Conservation (phyloP, 768 basidiomycete species). For the Russula olivacea region DNA sequence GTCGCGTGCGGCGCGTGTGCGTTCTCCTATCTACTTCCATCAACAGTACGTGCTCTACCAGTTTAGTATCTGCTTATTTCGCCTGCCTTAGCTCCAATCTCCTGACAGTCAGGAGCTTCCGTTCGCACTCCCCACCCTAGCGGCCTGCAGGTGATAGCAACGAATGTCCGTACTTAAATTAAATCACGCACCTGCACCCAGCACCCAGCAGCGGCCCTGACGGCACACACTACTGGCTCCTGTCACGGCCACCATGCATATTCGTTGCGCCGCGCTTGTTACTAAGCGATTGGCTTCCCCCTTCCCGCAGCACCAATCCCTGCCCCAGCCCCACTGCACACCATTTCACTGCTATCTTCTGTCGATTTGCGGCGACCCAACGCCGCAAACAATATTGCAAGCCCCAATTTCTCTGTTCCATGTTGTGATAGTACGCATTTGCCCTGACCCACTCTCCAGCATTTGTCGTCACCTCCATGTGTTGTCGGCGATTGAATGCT, state of each 20-base stretch:
- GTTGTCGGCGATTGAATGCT: conserved; percentile 18
- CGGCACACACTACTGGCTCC: conserved; percentile 13
- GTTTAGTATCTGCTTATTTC: neutral
- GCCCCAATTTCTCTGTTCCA: neutral
- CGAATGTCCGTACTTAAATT: conserved; percentile 22
- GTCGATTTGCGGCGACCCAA: conserved; percentile 13
- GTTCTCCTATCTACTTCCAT: conserved; percentile 21
- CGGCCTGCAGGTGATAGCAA: conserved; percentile 24
- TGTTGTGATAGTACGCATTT: conserved; percentile 10
- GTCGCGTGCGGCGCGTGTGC: conserved; percentile 7
- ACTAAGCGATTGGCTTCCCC: conserved; percentile 20
- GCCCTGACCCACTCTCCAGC: conserved; percentile 15
- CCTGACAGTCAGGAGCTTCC: conserved; percentile 22
- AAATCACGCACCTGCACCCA: conserved; percentile 19
- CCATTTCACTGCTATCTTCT: conserved; percentile 10
- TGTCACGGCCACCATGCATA: conserved; percentile 22
- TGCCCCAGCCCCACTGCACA: conserved; percentile 14
- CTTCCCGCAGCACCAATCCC: conserved; percentile 7
- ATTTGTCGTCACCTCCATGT: conserved; percentile 13
- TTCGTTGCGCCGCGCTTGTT: conserved; percentile 24
- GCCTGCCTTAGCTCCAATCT: conserved; percentile 7
- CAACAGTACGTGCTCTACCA: conserved; percentile 8
- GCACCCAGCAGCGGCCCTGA: conserved; percentile 20
- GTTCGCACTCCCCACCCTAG: conserved; percentile 7
- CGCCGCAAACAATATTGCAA: conserved; percentile 16